phyloP scores from a whole-genome alignment of 2,329 filamentous ascomycete species.

The Penicillium sp. region DNA sequence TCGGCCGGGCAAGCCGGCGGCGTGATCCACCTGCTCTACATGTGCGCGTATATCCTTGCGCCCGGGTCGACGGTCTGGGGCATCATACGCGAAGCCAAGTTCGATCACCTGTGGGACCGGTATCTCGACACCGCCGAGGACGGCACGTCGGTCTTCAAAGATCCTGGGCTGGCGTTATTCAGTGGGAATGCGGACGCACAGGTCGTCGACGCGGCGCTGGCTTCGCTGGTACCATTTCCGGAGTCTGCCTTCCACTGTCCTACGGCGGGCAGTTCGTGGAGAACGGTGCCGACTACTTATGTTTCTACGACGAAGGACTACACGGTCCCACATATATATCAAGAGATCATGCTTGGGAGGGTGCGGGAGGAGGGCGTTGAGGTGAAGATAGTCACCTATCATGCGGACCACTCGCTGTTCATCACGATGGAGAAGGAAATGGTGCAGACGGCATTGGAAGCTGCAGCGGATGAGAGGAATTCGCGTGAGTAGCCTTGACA shows the following conservation, averaged over 20 bases:
- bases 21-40: conserved; percentile 22
- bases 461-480: conserved; percentile 14
- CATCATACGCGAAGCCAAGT: conserved; percentile 10
- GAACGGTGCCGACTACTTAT: conserved; percentile 15
- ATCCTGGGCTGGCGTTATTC: conserved; percentile 7
- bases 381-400: conserved; percentile 10
- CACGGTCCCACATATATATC: conserved; percentile 9
- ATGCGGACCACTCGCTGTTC: conserved; percentile 19
- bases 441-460: conserved; percentile 12
- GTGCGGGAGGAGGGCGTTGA: conserved; percentile 6
- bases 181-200: conserved; percentile 6
- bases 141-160: neutral
- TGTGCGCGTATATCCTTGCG: conserved; percentile 21
- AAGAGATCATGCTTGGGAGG: conserved; percentile 17
- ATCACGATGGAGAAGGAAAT: conserved; percentile 14
- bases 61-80: conserved; percentile 6
- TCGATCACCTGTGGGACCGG: conserved; percentile 8
- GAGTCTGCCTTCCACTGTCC: neutral
- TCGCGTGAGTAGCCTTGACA: no score
- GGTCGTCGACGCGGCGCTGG: conserved; percentile 4
- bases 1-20: conserved; percentile 12
- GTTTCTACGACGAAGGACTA: conserved; percentile 13
- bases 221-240: conserved; percentile 5
- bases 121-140: conserved; percentile 2
- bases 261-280: conserved; percentile 11